Conservation (phyloP, 2,329 filamentous ascomycete genomes). For the Arachnomyces sp. region DNA sequence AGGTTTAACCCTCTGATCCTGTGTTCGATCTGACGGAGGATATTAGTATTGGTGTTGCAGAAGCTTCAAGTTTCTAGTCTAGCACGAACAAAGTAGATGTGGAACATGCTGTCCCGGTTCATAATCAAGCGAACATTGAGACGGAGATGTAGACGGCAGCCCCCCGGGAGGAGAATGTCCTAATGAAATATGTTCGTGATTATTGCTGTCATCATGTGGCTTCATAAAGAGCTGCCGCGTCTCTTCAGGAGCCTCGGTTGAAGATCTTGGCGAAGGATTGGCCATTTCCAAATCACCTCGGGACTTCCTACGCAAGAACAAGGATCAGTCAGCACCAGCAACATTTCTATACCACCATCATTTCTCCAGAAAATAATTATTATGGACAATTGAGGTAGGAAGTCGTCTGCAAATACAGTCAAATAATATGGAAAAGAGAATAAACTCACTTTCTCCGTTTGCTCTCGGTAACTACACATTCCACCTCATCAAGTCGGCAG, state of each 20-base stretch:
- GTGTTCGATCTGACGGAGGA: slow-evolving; percentile 38
- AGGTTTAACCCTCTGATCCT: slow-evolving; percentile 36
- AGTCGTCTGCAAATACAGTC: slow-evolving; percentile 1
- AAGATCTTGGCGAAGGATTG: slow-evolving; percentile 26
- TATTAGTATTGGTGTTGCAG: slow-evolving; percentile 1
- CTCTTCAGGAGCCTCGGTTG: slow-evolving; percentile 29
- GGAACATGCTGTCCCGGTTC: slow-evolving; percentile 52
- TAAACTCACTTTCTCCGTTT: slow-evolving; percentile 49
- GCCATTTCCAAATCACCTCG: slow-evolving; percentile 30
- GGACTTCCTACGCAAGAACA: slow-evolving; percentile 26
- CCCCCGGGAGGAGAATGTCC: slow-evolving; percentile 11
- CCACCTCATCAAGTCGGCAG: slow-evolving; percentile 20
- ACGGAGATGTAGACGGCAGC: slow-evolving; percentile 31
- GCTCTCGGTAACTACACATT: slow-evolving; percentile 18
- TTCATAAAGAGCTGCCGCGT: slow-evolving; percentile 20
- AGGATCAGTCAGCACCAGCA: slow-evolving; percentile 7
- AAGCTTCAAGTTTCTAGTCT: no score
- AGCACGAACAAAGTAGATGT: slow-evolving; percentile 53
- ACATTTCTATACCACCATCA: background rate
- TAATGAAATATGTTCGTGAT: slow-evolving; percentile 16
- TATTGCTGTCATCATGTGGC: slow-evolving; percentile 17
- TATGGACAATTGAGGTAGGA: slow-evolving; percentile 3
- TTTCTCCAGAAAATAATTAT: slow-evolving; percentile 9
- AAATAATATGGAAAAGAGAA: background rate
- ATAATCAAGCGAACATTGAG: slow-evolving; percentile 38